Base-by-base conservation (phyloP, 2,329 filamentous ascomycete species). In the Colletotrichum tropicale region DNA sequence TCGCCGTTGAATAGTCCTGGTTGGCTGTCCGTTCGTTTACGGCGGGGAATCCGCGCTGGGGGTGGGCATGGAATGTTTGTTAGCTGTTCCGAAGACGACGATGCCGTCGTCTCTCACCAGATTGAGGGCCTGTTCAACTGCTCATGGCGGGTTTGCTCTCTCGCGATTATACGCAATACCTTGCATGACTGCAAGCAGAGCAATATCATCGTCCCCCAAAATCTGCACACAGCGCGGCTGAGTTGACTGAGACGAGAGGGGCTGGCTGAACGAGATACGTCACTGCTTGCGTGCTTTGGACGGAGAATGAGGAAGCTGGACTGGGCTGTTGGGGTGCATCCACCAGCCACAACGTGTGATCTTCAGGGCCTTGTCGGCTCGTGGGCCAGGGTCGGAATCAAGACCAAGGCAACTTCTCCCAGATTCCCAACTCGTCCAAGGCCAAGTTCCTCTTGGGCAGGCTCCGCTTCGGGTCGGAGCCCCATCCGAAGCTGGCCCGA, bases 261-360 rank as follows among this genome's bases (percentile, higher is more conserved):
- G 61, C 56, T 30, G 55, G 15, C 26, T 28, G 38, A 28, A 43
- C 43, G 73, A 65, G 64, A 60, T 73, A 69, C 74, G 70, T 73
- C 64, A 75, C 58, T 65, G 58, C 70, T 76, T 73, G 74, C 65
- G 74, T 76, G 74, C 64, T 76, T 30, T 21, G 8, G 48, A 73
- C 36, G 48, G 58, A 24, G 70, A 62, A 75, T 75, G 73, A 73
- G 73, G 38, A 73, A 72, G 30, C 38, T 32, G 58, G 58, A n/a
- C 48, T 58, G 18, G 34, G 61, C 56, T 64, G 56, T 48, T 52
- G 9, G 66, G 32, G 26, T 30, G 56, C 16, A 26, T 13, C 28
- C 67, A 74, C 62, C 69, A 72, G 73, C 73, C 73, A 75, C 69
- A 67, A 56, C 13, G 36, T 52, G 38, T 43, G 52, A 71, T 66